phyloP scores from a whole-genome alignment of 2,329 filamentous ascomycete genomes.

The Cladobotryum mycophilum region DNA sequence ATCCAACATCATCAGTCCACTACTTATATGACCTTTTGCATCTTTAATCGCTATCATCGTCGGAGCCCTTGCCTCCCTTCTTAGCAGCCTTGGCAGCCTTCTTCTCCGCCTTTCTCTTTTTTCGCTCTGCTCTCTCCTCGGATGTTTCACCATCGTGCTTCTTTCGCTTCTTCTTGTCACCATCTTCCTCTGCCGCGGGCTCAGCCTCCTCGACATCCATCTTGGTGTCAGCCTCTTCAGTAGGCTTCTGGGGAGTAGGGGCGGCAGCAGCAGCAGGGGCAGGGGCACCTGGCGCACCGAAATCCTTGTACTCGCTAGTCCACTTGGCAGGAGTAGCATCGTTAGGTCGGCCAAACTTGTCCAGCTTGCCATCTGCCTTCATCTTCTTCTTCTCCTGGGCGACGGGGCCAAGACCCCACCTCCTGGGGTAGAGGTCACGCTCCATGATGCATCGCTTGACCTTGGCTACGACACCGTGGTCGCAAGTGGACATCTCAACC shows the following conservation, averaged over 20 bases:
- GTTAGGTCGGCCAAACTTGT: conserved; percentile 93
- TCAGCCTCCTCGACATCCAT: conserved; percentile 29
- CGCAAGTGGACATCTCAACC: conserved; percentile 91
- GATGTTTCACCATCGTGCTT: conserved; percentile 74
- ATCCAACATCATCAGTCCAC: conserved; percentile 5
- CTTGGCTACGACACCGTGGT: conserved; percentile 96
- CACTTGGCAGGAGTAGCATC: conserved; percentile 91
- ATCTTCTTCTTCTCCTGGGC: conserved; percentile 99
- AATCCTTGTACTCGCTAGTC: conserved; percentile 91
- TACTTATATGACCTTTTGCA: background rate
- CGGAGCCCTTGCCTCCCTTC: conserved; percentile 46
- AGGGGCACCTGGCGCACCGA: conserved; percentile 50
- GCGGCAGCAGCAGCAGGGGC: conserved; percentile 39
- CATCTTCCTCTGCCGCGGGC: conserved; percentile 40
- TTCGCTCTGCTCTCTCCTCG: conserved; percentile 59
- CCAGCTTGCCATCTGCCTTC: conserved; percentile 94
- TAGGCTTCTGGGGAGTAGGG: conserved; percentile 30
- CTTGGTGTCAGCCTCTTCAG: conserved; percentile 28
- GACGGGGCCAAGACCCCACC: conserved; percentile 93
- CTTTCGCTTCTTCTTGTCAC: conserved; percentile 64
- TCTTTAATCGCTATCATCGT: conserved; percentile 40
- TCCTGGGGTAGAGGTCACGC: conserved; percentile 90
- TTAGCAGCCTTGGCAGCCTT: conserved; percentile 52
- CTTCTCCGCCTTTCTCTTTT: conserved; percentile 55
- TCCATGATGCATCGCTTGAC: conserved; percentile 99